These are phyloP conservation scores for Phytopythium chamaehyphon DNA, from an alignment of 352 stramenopile genomes.

Conservation along the genomic window DNA sequence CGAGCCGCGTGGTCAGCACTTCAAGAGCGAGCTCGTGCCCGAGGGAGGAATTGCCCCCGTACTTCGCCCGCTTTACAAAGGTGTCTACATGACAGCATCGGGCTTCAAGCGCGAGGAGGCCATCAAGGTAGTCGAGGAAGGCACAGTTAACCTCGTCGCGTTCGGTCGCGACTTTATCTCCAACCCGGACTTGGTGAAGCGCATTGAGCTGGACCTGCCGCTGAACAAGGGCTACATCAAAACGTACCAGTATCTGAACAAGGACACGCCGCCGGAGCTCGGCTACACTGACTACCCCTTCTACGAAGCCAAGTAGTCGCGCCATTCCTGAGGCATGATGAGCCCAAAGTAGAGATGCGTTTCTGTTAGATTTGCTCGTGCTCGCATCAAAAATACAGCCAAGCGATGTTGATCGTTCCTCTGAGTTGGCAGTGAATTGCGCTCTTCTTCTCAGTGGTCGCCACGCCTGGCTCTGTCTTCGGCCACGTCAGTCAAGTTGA, in stretches of 20 bases:
- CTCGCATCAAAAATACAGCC: no score
- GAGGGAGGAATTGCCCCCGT: constrained; percentile 18
- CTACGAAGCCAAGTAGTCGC: constrained; percentile 9
- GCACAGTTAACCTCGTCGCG: constrained; percentile 25
- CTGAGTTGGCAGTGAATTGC: no score
- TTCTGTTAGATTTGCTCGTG: no score
- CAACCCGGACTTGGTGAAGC: constrained; percentile 43
- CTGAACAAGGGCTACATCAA: constrained; percentile 22
- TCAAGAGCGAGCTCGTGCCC: constrained; percentile 9
- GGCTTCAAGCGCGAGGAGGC: constrained; percentile 17
- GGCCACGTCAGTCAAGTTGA: constrained; percentile 1
- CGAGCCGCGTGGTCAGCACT: constrained; percentile 17
- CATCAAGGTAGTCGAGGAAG: constrained; percentile 18
- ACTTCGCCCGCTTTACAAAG: constrained; percentile 28
- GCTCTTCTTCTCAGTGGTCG: neutral
- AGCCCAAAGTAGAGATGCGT: no score
- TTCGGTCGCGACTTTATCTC: constrained; percentile 45
- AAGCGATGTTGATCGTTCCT: no score
- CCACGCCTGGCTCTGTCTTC: neutral
- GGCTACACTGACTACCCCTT: constrained; percentile 47
- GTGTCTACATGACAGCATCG: constrained; percentile 23
- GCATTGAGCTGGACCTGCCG: constrained; percentile 16
- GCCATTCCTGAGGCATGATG: neutral
- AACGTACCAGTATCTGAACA: constrained; percentile 15
- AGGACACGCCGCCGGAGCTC: constrained; percentile 7